A percentile compares a stretch with the other conserved stretches of the same genome.
These are phyloP conservation scores for Aspergillus sp. DNA, from an alignment of 2,329 filamentous ascomycete genomes.

Conservation along the genomic window DNA sequence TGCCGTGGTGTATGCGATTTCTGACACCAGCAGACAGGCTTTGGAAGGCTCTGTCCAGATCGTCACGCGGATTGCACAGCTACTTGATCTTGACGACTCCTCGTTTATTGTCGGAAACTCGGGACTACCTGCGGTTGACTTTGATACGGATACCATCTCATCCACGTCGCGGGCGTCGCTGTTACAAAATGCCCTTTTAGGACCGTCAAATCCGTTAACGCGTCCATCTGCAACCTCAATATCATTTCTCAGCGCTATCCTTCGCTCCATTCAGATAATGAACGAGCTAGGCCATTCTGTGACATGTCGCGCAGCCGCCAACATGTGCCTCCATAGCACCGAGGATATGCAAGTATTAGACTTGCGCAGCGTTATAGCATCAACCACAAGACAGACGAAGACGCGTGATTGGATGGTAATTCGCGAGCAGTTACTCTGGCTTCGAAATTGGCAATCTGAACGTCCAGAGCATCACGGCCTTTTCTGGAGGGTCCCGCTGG, in stretches of 20 bases:
- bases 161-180: conserved; percentile 34
- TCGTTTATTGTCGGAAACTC: conserved; percentile 22
- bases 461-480: conserved; percentile 34
- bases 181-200: conserved; percentile 34
- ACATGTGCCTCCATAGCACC: conserved; percentile 46
- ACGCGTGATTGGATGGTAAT: conserved; percentile 43
- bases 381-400: conserved; percentile 35
- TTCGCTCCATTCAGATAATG: conserved; percentile 35
- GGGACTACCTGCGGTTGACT: conserved; percentile 21
- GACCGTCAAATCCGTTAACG: conserved; percentile 35
- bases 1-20: conserved; percentile 50
- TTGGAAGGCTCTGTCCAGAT: conserved; percentile 44
- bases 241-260: conserved; percentile 33
- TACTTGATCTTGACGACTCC: conserved; percentile 44
- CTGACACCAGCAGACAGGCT: conserved; percentile 37
- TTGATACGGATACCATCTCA: conserved; percentile 24
- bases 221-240: conserved; percentile 31
- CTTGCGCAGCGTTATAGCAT: conserved; percentile 46
- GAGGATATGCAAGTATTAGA: conserved; percentile 47
- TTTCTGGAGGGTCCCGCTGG: conserved; percentile 43
- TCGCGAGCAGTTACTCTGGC: conserved; percentile 49
- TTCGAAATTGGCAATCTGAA: conserved; percentile 48
- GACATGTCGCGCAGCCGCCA: conserved; percentile 33
- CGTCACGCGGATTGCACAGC: conserved; percentile 42
- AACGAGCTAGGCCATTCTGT: conserved; percentile 31